phyloP scores from a whole-genome alignment of 768 basidiomycete species.

The Leccinum rimulosum region DNA sequence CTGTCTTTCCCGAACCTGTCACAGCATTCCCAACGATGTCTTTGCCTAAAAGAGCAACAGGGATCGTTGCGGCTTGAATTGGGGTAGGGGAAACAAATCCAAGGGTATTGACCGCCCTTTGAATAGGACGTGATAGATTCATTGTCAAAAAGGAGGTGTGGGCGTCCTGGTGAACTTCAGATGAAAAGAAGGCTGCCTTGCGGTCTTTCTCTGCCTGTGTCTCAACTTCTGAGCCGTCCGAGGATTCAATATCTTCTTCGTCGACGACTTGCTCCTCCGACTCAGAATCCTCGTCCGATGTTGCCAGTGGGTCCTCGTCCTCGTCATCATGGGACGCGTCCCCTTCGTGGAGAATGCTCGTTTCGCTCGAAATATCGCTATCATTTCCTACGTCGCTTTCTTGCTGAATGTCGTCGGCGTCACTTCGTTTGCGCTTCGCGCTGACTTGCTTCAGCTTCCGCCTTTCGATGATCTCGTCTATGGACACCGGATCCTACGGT shows the following conservation, averaged over 20 bases:
- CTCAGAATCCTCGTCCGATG: constrained; percentile 31
- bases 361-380: constrained; percentile 1
- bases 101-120: constrained; percentile 85
- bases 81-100: constrained; percentile 87
- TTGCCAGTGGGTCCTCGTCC: constrained; percentile 33
- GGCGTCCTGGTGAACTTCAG: constrained; percentile 46
- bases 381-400: constrained; percentile 33
- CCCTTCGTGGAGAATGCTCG: constrained; percentile 18
- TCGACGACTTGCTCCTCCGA: constrained; percentile 27
- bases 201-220: constrained; percentile 60
- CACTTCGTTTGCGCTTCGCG: constrained; percentile 62
- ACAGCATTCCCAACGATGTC: constrained; percentile 96
- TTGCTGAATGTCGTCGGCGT: constrained; percentile 36
- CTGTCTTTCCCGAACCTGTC: constrained; percentile 98
- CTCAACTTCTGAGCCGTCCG: constrained; percentile 60
- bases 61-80: constrained; percentile 92
- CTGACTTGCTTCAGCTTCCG: constrained; percentile 44
- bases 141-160: constrained; percentile 85
- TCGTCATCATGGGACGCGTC: constrained; percentile 28
- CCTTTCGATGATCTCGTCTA: constrained; percentile 89
- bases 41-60: constrained; percentile 90
- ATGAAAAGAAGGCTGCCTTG: constrained; percentile 88
- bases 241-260: constrained; percentile 45
- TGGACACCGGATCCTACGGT: constrained; percentile 69
- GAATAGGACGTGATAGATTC: constrained; percentile 92